A percentile compares a stretch with the other conserved stretches of the same genome.
These are phyloP conservation scores for Malus sylvestris DNA, from an alignment of 306 rosid species.

Conservation along the genomic window DNA sequence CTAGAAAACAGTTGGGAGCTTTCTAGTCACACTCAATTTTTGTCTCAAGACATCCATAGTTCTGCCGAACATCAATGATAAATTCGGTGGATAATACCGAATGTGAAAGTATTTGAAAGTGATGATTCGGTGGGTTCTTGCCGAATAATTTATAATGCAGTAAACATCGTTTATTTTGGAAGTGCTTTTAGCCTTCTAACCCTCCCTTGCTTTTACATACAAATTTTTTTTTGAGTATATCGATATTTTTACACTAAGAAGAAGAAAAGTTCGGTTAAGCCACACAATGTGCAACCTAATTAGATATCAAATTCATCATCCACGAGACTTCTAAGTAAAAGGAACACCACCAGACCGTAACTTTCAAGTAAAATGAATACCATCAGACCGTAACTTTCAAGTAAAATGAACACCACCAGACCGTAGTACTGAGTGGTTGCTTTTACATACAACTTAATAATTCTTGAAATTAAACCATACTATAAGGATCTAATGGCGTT, in stretches of 20 bases:
- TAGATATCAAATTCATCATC: accelerated
- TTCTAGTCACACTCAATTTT: background rate
- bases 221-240: no score
- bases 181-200: no score
- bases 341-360: no score
- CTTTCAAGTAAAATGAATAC: no score
- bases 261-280: accelerated
- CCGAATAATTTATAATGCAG: background rate
- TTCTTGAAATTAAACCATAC: background rate
- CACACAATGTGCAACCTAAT: no score
- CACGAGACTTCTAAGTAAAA: no score
- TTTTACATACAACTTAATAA: background rate
- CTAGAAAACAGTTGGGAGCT: background rate
- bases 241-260: accelerated
- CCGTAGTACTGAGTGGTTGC: no score
- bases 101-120: no score
- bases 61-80: background rate
- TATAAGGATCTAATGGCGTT: background rate
- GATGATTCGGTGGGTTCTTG: background rate
- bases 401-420: no score
- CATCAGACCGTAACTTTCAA: no score
- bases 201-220: no score
- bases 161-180: no score
- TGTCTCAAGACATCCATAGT: background rate
- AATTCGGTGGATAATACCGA: background rate